Conservation (phyloP, 2,329 filamentous ascomycete genomes). For the Septoria petroselini region DNA sequence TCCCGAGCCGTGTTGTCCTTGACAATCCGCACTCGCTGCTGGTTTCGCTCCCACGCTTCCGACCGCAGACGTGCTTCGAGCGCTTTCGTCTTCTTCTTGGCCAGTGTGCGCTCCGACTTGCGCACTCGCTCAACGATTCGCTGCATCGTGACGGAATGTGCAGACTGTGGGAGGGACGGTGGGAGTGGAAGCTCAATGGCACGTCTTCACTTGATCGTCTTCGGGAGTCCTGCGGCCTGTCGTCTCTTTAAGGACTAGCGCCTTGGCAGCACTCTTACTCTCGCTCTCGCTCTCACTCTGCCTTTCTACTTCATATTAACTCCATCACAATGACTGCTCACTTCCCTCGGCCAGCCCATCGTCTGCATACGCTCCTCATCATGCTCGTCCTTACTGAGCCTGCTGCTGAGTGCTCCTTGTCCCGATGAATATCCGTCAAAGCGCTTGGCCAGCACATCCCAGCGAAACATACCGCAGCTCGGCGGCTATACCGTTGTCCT, state of each 20-base stretch:
- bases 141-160: constrained; percentile 23
- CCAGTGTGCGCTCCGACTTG: constrained; percentile 11
- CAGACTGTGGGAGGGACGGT: neutral
- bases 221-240: constrained; percentile 6
- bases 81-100: constrained; percentile 14
- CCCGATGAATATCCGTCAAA: neutral
- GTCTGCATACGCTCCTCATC: too few relatives aligned
- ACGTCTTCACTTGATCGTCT: neutral
- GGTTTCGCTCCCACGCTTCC: constrained; percentile 36
- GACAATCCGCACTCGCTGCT: constrained; percentile 30
- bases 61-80: constrained; percentile 18
- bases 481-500: constrained; percentile 10
- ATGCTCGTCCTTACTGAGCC: too few relatives aligned
- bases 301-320: too few relatives aligned
- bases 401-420: too few relatives aligned
- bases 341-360: too few relatives aligned
- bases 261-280: too few relatives aligned
- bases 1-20: constrained; percentile 33
- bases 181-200: constrained; percentile 3
- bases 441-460: neutral
- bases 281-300: too few relatives aligned
- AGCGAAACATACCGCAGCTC: neutral
- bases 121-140: constrained; percentile 19
- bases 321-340: too few relatives aligned
- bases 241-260: neutral